These are phyloP conservation scores for Mycena galopus DNA, from an alignment of 768 basidiomycete species.

Conservation along the genomic window DNA sequence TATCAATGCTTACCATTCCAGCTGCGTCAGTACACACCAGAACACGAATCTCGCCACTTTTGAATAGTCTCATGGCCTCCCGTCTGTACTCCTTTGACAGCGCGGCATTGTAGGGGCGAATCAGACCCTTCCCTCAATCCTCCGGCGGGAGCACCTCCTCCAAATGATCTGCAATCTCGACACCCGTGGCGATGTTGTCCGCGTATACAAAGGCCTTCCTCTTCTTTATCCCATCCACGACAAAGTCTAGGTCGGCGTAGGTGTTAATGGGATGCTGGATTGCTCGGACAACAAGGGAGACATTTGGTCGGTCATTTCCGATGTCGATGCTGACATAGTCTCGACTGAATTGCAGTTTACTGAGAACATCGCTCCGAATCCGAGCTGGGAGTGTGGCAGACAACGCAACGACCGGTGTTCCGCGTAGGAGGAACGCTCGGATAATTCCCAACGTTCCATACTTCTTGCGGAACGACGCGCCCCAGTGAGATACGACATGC, in stretches of 20 bases:
- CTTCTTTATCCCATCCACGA: conserved; percentile 31
- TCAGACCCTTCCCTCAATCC: background rate
- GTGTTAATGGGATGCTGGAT: conserved; percentile 49
- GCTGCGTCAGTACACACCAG: background rate
- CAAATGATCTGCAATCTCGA: background rate
- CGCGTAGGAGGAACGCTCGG: conserved; percentile 1
- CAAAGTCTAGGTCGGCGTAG: conserved; percentile 51
- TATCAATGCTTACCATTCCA: background rate
- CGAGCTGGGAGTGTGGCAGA: conserved; percentile 5
- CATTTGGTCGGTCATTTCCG: conserved; percentile 39
- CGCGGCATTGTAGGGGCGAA: background rate
- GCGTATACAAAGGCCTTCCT: background rate
- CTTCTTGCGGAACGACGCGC: conserved; percentile 9
- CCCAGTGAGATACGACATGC: background rate
- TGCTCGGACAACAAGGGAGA: conserved; percentile 45
- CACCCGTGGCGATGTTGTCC: conserved; percentile 15
- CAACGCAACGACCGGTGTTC: background rate
- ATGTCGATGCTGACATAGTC: conserved; percentile 1
- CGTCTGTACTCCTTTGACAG: background rate
- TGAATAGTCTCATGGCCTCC: background rate
- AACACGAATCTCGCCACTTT: background rate
- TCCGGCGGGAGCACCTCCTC: background rate
- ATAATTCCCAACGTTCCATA: conserved; percentile 5
- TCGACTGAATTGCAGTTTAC: conserved; percentile 14
- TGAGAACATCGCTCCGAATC: background rate